Evolutionary conservation across 2,329 filamentous ascomycete species (phyloP).

Genomic region (Biscogniauxia mediterranea): DNA sequence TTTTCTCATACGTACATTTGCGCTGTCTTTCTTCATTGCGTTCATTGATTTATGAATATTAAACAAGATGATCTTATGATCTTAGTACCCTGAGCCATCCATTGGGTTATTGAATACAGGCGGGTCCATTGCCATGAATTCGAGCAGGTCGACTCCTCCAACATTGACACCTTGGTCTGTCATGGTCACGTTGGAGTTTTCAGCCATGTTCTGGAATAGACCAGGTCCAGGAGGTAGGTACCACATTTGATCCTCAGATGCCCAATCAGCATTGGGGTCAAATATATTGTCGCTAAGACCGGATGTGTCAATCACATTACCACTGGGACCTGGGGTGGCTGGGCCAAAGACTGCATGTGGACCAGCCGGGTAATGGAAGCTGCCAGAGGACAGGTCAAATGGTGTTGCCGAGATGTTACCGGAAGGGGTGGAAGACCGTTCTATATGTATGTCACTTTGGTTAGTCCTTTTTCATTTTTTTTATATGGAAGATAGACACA

Average conservation of each 20-base stretch:
- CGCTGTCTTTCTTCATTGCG: neutral
- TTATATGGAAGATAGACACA: neutral
- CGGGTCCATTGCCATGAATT: conserved; percentile 64
- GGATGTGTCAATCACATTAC: conserved; percentile 31
- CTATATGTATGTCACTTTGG: conserved; percentile 12
- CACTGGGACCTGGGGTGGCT: conserved; percentile 43
- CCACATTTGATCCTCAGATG: conserved; percentile 61
- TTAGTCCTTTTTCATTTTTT: conserved; percentile 10
- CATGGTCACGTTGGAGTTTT: conserved; percentile 61
- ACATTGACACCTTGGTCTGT: conserved; percentile 67
- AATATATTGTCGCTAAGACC: conserved; percentile 43
- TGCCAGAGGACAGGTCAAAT: conserved; percentile 55
- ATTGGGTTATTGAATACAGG: conserved; percentile 23
- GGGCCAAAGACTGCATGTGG: conserved; percentile 48
- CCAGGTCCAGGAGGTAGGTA: conserved; percentile 63
- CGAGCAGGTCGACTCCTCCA: conserved; percentile 63
- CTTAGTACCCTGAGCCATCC: conserved; percentile 24
- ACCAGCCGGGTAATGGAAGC: conserved; percentile 52
- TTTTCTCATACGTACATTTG: neutral
- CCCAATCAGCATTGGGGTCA: conserved; percentile 49
- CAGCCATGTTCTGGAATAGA: conserved; percentile 61
- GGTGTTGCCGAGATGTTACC: conserved; percentile 61
- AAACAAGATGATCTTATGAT: neutral
- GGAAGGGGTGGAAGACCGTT: conserved; percentile 44
- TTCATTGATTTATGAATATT: neutral